Evolutionary conservation across 306 rosid species (phyloP), one percentile per base, ranked within the genome.

Genomic region (Luffa aegyptiaca): DNA sequence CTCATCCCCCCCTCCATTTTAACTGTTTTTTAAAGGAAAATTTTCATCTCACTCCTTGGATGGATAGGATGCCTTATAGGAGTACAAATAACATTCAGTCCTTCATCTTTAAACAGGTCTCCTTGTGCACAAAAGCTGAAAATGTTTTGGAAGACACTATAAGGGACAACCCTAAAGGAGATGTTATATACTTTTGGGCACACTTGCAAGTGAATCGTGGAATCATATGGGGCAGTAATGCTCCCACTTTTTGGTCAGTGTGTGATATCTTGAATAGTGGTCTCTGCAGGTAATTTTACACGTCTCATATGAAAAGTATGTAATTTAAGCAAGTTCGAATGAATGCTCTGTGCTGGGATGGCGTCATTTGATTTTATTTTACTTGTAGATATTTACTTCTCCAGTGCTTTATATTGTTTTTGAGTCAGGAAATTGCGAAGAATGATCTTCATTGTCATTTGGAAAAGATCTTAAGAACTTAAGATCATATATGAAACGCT

Each of bases 261-360:
- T 95, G 99, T 80, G 99, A 95, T 87, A 85, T 95, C 87, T 88
- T 91, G 81, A 95, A 95, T 77, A 90, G 92, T 73, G 99, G 99
- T 81, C 87, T 90, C 80, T 93, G 99, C 94, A 90, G 99, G 97
- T 90, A 69, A 44, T 69, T 44, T 68, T 69, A 89, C 56, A n/a
- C 18, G 57, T 64, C 21, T 76, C 16, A 45, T 53, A 52, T 7
- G 71, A 77, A 37, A 58, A 20, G 57, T 33, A 31, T 41, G 20
- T 77, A n/a, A 73, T 31, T 7, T 53, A 53, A 53, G 66, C 49
- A 20, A 0, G 46, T 35, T 75, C 35, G 79, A 35, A 20, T 46
- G 56, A 20, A 4, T n/a, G 76, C 58, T 44, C 20, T 7, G 42
- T 72, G n/a, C 36, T 26, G 18, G 55, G 18, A 45, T 45, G 55